These are phyloP conservation scores for Phytophthora pini DNA, from an alignment of 352 stramenopile species.

Conservation along the genomic window DNA sequence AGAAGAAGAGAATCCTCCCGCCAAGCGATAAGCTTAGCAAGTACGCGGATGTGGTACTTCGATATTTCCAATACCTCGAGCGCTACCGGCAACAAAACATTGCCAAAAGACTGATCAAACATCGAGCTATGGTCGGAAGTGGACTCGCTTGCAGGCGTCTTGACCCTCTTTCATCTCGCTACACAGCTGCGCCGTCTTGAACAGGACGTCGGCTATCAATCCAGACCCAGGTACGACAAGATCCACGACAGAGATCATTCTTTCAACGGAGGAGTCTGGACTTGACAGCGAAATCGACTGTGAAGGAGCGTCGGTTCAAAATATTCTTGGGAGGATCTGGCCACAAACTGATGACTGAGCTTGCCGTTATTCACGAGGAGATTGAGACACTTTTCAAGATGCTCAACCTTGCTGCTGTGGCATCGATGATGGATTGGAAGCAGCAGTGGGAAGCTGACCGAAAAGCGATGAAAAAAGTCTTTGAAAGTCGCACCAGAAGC, in stretches of 20 bases:
- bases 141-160: constrained; percentile 1
- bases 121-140: constrained; percentile 7
- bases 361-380: constrained; percentile 23
- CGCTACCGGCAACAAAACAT: constrained; percentile 7
- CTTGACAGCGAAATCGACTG: too few species aligned
- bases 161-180: constrained; percentile 25
- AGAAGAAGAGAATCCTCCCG: constrained; percentile 2
- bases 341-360: constrained; percentile 1
- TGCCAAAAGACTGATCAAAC: constrained; percentile 1
- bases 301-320: too few species aligned
- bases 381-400: constrained; percentile 15
- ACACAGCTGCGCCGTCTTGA: constrained; percentile 7
- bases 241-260: too few species aligned
- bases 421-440: constrained; percentile 21
- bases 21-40: constrained; percentile 3
- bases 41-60: constrained; percentile 8
- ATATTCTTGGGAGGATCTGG: too few species aligned
- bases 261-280: too few species aligned
- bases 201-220: constrained; percentile 1
- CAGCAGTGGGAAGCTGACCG: constrained; percentile 19
- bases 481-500: constrained; percentile 5
- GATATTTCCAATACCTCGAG: constrained; percentile 2
- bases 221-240: constrained; percentile 16
- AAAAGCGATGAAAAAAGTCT: background rate
- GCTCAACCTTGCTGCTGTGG: constrained; percentile 8